Evolutionary conservation across 192 early-diverging fungal species (phyloP), one percentile per base, ranked within the genome.

Genomic region (Endogone sp.): DNA sequence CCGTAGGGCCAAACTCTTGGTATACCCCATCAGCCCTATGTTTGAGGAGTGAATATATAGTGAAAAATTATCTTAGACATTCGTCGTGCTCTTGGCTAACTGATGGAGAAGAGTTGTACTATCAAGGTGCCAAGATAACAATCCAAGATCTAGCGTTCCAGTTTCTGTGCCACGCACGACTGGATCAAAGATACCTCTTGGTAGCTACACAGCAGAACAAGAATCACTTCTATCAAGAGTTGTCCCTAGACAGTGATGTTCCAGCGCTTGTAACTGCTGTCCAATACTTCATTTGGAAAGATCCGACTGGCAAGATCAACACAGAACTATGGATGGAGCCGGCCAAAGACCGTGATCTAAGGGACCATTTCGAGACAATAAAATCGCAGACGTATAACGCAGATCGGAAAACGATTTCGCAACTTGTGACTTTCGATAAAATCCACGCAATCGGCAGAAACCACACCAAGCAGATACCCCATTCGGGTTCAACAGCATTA

Each of bases 261-360:
- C 32, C 26, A 11, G 31, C 74, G 2, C 77, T 67, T 55, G 9
- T 16, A 49, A 49, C 37, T 16, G 72, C 84, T 4, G 56, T 81
- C 10, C 86, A 87, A 56, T 81, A 82, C 55, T 80, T 80, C 61
- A 71, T 87, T 21, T 84, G 75, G 58, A 75, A 76, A 37, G 78
- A 83, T 44, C 26, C 68, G 1, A 78, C 75, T 21, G 79, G 79
- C 2, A 68, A 76, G 26, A 74, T 87, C 3, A 72, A 75, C 3
- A 85, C 86, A 2, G 80, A 87, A 49, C 58, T 87, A 13, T 87
- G 84, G 84, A 79, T 85, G 70, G 86, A 87, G 62, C 85, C 85
- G 3, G 63, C 73, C 3, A 59, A 75, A 26, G 79, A 82, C 29
- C 26, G 32, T 1, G 22, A 62, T 55, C 65, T 69, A 3, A 30